phyloP scores from a whole-genome alignment of 1,139 yeast species.

The Hemisphaericaspora lyxosophila region DNA sequence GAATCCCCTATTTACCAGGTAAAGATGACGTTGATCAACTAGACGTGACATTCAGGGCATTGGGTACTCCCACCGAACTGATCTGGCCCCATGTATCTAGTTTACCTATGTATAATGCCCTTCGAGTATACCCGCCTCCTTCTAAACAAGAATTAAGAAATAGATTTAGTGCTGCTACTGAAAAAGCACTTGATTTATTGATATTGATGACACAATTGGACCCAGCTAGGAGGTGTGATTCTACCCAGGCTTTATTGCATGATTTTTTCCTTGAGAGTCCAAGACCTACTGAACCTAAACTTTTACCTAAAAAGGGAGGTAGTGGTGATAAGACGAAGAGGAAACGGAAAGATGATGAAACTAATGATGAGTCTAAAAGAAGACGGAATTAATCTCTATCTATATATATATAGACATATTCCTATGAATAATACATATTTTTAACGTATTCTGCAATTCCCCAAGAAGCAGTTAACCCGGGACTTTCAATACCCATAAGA shows the following conservation, averaged over 20 bases:
- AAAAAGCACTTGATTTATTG: constrained; percentile 75
- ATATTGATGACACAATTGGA: constrained; percentile 73
- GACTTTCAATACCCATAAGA: constrained; percentile 82
- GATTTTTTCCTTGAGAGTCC: constrained; percentile 76
- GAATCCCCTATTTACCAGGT: constrained; percentile 95
- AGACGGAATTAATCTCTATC: too few relatives aligned
- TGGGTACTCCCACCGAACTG: constrained; percentile 93
- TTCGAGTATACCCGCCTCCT: constrained; percentile 80
- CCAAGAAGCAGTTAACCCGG: constrained; percentile 80
- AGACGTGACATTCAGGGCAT: constrained; percentile 86
- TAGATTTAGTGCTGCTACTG: constrained; percentile 90
- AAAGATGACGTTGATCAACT: constrained; percentile 86
- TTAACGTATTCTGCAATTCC: constrained; percentile 78
- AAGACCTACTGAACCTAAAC: constrained; percentile 68
- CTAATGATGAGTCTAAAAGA: constrained; percentile 16
- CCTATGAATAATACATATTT: constrained; percentile 28
- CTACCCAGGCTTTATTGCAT: constrained; percentile 64
- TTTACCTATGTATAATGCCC: constrained; percentile 71
- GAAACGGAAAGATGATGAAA: constrained; percentile 18
- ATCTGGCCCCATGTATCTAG: constrained; percentile 89
- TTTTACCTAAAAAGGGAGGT: constrained; percentile 53
- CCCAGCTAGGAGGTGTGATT: constrained; percentile 70
- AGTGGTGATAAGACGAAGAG: constrained; percentile 20
- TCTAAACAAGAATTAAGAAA: constrained; percentile 76
- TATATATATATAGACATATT: too few relatives aligned